Percentiles rank a stretch among this genome's conserved stretches.
Conservation (phyloP, 805 yeast species). For the Pachysolen tannophilus region DNA sequence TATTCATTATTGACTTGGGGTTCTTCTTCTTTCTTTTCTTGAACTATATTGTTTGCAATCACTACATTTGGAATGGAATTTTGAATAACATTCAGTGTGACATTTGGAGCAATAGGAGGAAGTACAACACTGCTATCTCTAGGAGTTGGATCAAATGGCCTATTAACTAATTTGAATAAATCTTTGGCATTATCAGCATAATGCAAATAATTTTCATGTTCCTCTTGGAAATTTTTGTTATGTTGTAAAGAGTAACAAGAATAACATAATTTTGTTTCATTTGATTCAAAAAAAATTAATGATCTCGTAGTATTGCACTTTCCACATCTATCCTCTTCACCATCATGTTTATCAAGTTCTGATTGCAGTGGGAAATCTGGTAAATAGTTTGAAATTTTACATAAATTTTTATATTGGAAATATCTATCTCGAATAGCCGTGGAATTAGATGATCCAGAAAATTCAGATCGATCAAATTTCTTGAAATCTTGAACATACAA, state of each 20-base stretch:
- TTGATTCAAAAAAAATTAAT: conserved; percentile 6
- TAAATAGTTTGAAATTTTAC: no score
- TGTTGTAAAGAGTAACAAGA: conserved; percentile 5
- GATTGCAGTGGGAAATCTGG: not conserved
- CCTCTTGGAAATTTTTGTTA: conserved; percentile 2
- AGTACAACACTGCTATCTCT: no score
- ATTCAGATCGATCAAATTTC: conserved; percentile 4
- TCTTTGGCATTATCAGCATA: conserved; percentile 7
- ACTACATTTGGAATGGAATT: no score
- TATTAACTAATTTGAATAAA: conserved; percentile 2
- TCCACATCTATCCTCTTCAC: no score
- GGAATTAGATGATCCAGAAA: not conserved
- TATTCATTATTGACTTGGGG: no score
- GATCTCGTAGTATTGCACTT: conserved; percentile 7
- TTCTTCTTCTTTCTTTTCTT: no score
- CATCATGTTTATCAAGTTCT: not conserved
- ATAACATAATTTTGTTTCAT: conserved; percentile 1
- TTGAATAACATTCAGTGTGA: no score
- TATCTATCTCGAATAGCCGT: no score
- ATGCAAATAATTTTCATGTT: conserved; percentile 3
- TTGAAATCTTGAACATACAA: conserved; percentile 29
- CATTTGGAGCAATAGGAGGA: no score
- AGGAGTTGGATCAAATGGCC: no score
- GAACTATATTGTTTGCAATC: no score
- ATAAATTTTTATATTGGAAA: no score